Percentiles rank a stretch among this genome's conserved stretches.
Evolutionary conservation across 108 stramenopile genomes (phyloP).

Genomic region (Nannochloropsis gaditana): DNA sequence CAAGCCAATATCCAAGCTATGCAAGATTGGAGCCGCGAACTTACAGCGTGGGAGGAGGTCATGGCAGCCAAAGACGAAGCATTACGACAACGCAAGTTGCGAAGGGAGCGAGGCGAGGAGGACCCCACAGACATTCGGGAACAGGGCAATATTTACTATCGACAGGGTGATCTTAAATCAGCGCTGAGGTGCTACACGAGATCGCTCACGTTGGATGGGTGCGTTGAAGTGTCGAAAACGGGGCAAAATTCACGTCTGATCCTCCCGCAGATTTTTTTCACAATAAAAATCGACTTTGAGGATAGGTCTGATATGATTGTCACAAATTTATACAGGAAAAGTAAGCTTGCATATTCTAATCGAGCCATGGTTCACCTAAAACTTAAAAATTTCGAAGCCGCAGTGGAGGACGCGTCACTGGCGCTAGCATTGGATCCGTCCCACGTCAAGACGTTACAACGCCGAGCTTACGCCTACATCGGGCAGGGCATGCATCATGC

Average conservation of each 20-base stretch:
- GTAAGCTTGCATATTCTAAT: neutral
- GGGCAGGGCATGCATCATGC: neutral
- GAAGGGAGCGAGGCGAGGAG: conserved; percentile 14
- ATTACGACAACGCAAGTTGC: neutral
- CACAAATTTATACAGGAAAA: neutral
- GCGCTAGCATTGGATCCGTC: neutral
- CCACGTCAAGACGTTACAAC: neutral
- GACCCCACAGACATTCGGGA: neutral
- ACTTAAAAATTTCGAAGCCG: neutral
- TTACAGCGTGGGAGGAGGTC: conserved; percentile 16
- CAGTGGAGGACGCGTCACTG: neutral
- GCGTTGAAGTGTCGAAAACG: neutral
- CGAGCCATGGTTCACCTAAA: neutral
- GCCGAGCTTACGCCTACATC: conserved; percentile 15
- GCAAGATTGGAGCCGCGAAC: neutral
- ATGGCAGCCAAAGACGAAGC: conserved; percentile 13
- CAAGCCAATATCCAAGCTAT: neutral
- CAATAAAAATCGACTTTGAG: too few species aligned
- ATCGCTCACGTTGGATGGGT: conserved; percentile 4
- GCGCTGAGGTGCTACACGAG: conserved; percentile 1
- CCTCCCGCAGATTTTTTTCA: too few species aligned
- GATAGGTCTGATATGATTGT: too few species aligned
- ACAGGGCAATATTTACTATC: neutral
- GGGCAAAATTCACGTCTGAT: too few species aligned
- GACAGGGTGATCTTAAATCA: neutral